Evolutionary conservation across 805 yeast genomes (phyloP), one percentile per base, ranked within the genome.

Genomic region (Saturnispora galanensis): DNA sequence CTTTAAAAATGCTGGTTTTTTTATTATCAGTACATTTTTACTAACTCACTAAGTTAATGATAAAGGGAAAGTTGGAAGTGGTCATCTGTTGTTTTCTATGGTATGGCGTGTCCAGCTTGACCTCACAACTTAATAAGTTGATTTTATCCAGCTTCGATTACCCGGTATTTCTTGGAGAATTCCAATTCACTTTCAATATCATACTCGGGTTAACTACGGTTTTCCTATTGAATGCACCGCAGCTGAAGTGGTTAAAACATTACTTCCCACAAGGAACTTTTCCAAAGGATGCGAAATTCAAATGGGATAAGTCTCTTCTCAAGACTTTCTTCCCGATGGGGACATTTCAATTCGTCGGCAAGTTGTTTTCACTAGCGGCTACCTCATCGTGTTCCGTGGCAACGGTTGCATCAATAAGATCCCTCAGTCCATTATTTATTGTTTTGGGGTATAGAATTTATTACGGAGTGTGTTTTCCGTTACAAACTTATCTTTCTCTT

Each of bases 381-480:
- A 79, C 84, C 0, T 73, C 84, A 5, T 54, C 76, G 35, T 79
- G 80, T 6, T 79, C 85, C 0, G 72, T 81, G 11, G 80, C 86
- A 0, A 77, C 87, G 0, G 84, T 80, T 1, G 79, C 85, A 1
- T 78, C 84, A 46, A 70, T 81, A n/a, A 74, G 81, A 60, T 79
- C 86, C 0, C 59, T 81, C 18, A 74, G 83, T 3, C 88, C 88
- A 0, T 59, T 81, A 37, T 61, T 81, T 17, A 73, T 81, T 30
- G 79, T 81, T 1, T 37, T 68, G 0, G 73, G 81, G 3, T 82
- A 81, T 56, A 65, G 79, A 47, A 9, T 72, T 18, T 57, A 68
- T 10, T 77, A 77, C 52, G 62, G 64, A n/a, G 77, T 77, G 11
- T 57, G 52, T 16, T 74, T 77, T 47, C 77, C 81, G 1, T 5